A percentile compares a stretch with the other conserved stretches of the same genome.
Evolutionary conservation across 2,329 filamentous ascomycete genomes (phyloP).

Genomic region (Diaporthe sp.): DNA sequence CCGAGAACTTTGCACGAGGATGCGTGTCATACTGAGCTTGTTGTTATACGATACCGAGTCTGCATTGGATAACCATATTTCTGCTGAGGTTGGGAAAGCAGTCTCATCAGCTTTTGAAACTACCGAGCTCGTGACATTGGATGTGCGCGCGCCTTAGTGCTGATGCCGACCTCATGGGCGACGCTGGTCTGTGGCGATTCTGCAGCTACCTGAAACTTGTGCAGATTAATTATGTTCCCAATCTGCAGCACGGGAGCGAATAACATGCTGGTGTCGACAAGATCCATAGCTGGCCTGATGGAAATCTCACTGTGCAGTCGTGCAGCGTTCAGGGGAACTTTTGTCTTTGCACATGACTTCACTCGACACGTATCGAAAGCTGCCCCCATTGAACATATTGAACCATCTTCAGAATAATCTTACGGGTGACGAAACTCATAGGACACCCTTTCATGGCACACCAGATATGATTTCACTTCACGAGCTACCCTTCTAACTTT

Average conservation of each 20-base stretch:
- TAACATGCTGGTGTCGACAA: not conserved
- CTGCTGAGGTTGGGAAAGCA: not conserved
- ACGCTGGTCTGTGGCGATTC: not conserved
- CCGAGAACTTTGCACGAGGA: not conserved
- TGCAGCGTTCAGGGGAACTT: not conserved
- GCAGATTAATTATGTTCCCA: not conserved
- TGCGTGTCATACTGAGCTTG: not conserved
- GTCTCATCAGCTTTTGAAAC: not conserved
- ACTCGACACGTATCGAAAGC: not conserved
- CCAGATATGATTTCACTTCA: not conserved
- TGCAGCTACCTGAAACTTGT: not conserved
- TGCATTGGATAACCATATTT: not conserved
- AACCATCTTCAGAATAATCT: not conserved
- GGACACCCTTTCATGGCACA: not conserved
- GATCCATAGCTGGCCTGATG: not conserved
- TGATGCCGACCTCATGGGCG: not conserved
- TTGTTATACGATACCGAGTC: not conserved
- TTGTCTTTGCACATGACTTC: not conserved
- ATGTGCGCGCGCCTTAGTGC: not conserved
- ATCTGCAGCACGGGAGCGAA: not conserved
- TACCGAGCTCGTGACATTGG: not conserved
- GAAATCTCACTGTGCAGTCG: not conserved
- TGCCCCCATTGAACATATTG: not conserved
- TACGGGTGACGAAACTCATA: not conserved
- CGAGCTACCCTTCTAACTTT: not conserved